A percentile compares a stretch with the other conserved stretches of the same genome.
phyloP scores from a whole-genome alignment of 1,139 yeast species.

The Saccharomyces hybrid region DNA sequence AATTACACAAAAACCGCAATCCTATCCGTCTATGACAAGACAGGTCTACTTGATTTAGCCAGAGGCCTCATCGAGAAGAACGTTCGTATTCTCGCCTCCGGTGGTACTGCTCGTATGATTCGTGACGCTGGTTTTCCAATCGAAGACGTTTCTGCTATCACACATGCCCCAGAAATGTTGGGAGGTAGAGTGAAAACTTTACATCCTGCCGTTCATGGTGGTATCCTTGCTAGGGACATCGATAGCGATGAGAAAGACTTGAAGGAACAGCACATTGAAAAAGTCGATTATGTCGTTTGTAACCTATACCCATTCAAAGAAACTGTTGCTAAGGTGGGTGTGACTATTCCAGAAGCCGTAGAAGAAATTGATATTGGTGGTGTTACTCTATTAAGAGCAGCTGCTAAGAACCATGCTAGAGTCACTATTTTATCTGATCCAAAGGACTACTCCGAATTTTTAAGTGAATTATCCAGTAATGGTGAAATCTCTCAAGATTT shows the following conservation, averaged over 20 bases:
- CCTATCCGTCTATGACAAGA: slow-evolving; percentile 92
- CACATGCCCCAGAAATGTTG: slow-evolving; percentile 98
- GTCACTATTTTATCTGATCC: slow-evolving; percentile 95
- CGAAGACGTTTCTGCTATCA: slow-evolving; percentile 87
- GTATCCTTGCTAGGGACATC: slow-evolving; percentile 89
- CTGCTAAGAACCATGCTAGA: slow-evolving; percentile 95
- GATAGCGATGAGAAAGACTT: slow-evolving; percentile 86
- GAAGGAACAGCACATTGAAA: slow-evolving; percentile 79
- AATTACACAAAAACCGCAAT: slow-evolving; percentile 73
- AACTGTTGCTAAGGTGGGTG: slow-evolving; percentile 91
- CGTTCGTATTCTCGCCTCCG: slow-evolving; percentile 90
- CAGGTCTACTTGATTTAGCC: slow-evolving; percentile 91
- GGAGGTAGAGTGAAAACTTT: slow-evolving; percentile 97
- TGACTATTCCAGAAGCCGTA: slow-evolving; percentile 93
- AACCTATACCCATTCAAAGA: slow-evolving; percentile 97
- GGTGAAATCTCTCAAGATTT: slow-evolving; percentile 69
- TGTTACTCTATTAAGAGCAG: slow-evolving; percentile 93
- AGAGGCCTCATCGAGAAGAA: slow-evolving; percentile 84
- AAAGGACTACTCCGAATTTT: slow-evolving; percentile 76
- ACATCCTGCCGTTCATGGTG: slow-evolving; percentile 98
- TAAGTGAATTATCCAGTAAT: slow-evolving; percentile 56
- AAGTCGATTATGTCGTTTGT: slow-evolving; percentile 94
- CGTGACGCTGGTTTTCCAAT: slow-evolving; percentile 98
- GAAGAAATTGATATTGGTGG: slow-evolving; percentile 99
- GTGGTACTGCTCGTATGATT: slow-evolving; percentile 90